Percentiles rank a stretch among this genome's conserved stretches.
These are phyloP conservation scores for Aureobasidium musti DNA, from an alignment of 2,329 filamentous ascomycete genomes.

Conservation along the genomic window DNA sequence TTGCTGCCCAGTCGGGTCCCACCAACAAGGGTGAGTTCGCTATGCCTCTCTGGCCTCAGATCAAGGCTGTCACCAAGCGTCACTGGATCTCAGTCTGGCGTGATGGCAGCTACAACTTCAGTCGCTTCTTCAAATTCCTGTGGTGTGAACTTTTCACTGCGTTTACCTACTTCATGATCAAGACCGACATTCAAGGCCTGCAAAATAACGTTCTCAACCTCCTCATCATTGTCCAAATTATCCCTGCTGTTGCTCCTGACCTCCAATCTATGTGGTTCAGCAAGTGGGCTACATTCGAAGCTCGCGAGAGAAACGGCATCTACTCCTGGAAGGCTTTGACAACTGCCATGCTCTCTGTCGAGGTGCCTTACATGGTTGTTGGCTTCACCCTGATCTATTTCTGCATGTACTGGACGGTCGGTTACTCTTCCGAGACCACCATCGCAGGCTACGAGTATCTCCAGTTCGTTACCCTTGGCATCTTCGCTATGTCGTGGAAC, in stretches of 20 bases:
- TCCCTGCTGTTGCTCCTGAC: conserved; percentile 18
- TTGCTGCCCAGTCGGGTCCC: background rate
- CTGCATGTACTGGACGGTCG: conserved; percentile 63
- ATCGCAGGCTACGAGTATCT: conserved; percentile 42
- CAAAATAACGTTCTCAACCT: conserved; percentile 32
- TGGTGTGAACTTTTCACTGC: conserved; percentile 55
- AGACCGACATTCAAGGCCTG: conserved; percentile 38
- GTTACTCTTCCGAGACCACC: conserved; percentile 61
- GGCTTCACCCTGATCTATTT: conserved; percentile 63
- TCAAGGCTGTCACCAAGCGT: conserved; percentile 19
- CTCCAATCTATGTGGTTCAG: conserved; percentile 53
- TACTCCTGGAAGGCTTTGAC: conserved; percentile 74
- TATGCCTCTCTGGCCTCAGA: conserved; percentile 18
- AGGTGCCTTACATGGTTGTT: conserved; percentile 64
- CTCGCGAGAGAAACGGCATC: conserved; percentile 54
- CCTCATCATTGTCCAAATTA: conserved; percentile 26
- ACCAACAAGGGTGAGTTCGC: conserved; percentile 13
- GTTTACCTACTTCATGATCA: conserved; percentile 48
- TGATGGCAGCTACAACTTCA: conserved; percentile 28
- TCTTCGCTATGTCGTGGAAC: conserved; percentile 25
- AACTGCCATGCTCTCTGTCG: conserved; percentile 66
- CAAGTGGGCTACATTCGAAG: conserved; percentile 58
- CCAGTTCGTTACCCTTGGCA: conserved; percentile 3
- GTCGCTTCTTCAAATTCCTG: conserved; percentile 43
- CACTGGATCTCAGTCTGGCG: conserved; percentile 28